Base-by-base conservation (phyloP, 1,284 basidiomycete genomes). In the Sporisorium exsertum region DNA sequence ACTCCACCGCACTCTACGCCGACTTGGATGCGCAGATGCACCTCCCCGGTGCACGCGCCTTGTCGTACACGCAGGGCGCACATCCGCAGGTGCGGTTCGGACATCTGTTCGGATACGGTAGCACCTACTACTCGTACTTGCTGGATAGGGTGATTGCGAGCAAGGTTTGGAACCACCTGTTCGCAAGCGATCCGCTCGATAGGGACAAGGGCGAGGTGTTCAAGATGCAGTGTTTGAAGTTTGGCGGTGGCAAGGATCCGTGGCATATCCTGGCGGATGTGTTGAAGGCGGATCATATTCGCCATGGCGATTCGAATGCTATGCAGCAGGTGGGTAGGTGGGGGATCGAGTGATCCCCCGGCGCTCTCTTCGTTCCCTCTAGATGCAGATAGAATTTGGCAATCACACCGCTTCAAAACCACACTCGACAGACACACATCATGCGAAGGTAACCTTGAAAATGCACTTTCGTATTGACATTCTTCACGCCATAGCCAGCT, bases 121-220 rank as follows among this genome's bases (percentile, higher is more conserved):
- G 95, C 10, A 97, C 94, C 1, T 99, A 99, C 86, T 99, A 99
- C 84, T 95, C 94, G 16, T 99, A 99, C 86, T 88, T 98, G 8
- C 94, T 99, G 77, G 97, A 98, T 81, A 90, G 95, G 5, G 94
- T 94, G 3, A 97, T 99, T 68, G 96, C 97, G 0, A 92, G 93
- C 13, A 90, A 92, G 42, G 91, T 98, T 1, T 99, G 94, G 92
- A 86, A 88, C 13, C 88, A 91, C 20, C 87, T 97, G 0, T 98
- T 99, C 81, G 87, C 87, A 1, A 35, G 47, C 0, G 72, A 86
- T 20, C 86, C 87, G 24, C 64, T 87, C 15, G 72, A 74, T 16
- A 68, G 86, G n/a, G 80, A 84, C n/a, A 63, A 68, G 26, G 89
- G 96, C 0, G 94, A 97, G 81, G 89, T 88, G 84, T 93, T 92